Evolutionary conservation across 1,284 basidiomycete genomes (phyloP).

Genomic region (Cutaneotrichosporon cutaneum): DNA sequence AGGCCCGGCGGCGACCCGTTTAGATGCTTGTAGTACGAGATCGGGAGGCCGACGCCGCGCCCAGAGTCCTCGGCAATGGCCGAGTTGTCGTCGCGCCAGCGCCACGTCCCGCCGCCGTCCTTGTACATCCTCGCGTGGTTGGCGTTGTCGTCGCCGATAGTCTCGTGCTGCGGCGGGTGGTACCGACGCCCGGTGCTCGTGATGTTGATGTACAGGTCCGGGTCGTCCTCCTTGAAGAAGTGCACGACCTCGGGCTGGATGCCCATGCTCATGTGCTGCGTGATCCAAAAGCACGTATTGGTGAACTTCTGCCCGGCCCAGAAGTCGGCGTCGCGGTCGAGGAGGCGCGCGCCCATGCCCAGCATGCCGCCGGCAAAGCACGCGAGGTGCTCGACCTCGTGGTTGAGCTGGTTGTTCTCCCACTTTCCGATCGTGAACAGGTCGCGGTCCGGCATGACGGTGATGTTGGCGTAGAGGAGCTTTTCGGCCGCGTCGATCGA

Average conservation of each 20-base stretch:
- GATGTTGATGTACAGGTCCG: slow-evolving; percentile 37
- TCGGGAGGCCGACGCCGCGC: slow-evolving; percentile 31
- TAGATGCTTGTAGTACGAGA: slow-evolving; percentile 42
- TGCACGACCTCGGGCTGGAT: slow-evolving; percentile 52
- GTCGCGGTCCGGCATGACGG: slow-evolving; percentile 51
- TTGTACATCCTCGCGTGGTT: slow-evolving; percentile 30
- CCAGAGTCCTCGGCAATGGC: slow-evolving; percentile 24
- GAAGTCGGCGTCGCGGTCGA: slow-evolving; percentile 55
- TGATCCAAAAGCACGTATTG: slow-evolving; percentile 57
- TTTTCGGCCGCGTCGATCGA: slow-evolving; percentile 55
- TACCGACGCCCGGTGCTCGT: slow-evolving; percentile 23
- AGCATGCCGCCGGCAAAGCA: slow-evolving; percentile 61
- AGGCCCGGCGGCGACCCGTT: slow-evolving; percentile 45
- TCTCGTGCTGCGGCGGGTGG: slow-evolving; percentile 25
- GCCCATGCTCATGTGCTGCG: slow-evolving; percentile 51
- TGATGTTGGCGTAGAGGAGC: slow-evolving; percentile 52
- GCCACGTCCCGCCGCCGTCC: slow-evolving; percentile 28
- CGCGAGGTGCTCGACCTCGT: slow-evolving; percentile 47
- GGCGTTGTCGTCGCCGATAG: slow-evolving; percentile 13
- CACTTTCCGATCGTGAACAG: slow-evolving; percentile 51
- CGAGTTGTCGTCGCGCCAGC: slow-evolving; percentile 35
- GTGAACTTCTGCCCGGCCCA: slow-evolving; percentile 53
- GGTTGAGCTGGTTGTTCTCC: slow-evolving; percentile 32
- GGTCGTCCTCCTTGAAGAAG: slow-evolving; percentile 43
- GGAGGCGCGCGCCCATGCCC: slow-evolving; percentile 56